A percentile compares a stretch with the other conserved stretches of the same genome.
phyloP scores from a whole-genome alignment of 225 moss, liverwort and hornwort species.

The Pseudoscleropodium purum region DNA sequence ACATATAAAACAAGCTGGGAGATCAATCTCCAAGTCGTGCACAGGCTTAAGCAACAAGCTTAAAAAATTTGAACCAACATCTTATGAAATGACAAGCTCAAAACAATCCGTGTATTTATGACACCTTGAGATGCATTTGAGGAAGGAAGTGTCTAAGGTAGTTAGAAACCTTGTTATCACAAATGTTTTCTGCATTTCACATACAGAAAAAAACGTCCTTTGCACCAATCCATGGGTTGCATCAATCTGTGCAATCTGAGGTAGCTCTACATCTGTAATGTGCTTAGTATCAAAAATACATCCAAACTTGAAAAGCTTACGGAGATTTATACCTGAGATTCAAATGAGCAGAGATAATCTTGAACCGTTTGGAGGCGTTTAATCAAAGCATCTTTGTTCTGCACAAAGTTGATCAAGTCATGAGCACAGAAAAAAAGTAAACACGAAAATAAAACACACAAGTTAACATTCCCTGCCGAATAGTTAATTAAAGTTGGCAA shows the following conservation, averaged over 20 bases:
- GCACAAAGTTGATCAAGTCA: background rate
- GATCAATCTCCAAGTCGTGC: background rate
- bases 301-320: background rate
- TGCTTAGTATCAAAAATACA: background rate
- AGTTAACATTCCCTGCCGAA: background rate
- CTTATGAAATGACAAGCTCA: background rate
- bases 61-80: background rate
- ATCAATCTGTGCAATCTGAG: no score
- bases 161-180: background rate
- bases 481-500: background rate
- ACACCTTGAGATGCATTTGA: background rate
- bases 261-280: background rate
- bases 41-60: background rate
- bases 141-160: background rate
- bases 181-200: no score
- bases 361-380: conserved; percentile 57
- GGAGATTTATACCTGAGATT: conserved; percentile 24
- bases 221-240: no score
- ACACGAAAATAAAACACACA: no score
- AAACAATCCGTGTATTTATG: background rate
- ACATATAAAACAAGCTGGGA: background rate
- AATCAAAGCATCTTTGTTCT: conserved; percentile 66
- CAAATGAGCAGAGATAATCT: conserved; percentile 82
- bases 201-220: no score
- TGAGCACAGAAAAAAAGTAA: background rate